A percentile compares a stretch with the other conserved stretches of the same genome.
Conservation (phyloP, 371 early-diverging fungal species). For the Mucor racemosus region DNA sequence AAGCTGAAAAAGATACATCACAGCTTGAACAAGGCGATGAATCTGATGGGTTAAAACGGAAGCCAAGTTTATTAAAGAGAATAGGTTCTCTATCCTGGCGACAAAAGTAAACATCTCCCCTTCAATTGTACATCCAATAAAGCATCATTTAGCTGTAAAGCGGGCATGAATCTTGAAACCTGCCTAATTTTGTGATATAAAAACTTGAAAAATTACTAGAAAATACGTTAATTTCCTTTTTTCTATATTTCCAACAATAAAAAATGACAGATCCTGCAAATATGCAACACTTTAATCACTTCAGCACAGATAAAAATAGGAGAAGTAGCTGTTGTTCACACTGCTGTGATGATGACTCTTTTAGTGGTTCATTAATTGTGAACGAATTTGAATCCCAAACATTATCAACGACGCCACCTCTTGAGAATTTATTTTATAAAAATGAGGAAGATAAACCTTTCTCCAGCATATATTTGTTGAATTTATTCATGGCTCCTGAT, state of each 20-base stretch:
- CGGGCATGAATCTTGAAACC: neutral
- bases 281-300: slow-evolving; percentile 9
- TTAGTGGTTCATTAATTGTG: neutral
- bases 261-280: neutral
- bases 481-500: slow-evolving; percentile 42
- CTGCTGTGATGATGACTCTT: neutral
- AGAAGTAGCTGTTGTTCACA: slow-evolving; percentile 18
- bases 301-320: neutral
- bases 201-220: neutral
- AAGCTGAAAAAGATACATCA: neutral
- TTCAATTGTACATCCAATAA: neutral
- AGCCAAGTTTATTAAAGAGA: slow-evolving; percentile 22
- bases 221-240: neutral
- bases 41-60: slow-evolving; percentile 5
- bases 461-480: slow-evolving; percentile 33
- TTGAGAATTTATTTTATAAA: slow-evolving; percentile 15
- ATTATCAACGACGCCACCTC: slow-evolving; percentile 15
- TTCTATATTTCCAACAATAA: neutral
- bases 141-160: neutral
- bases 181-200: slow-evolving; percentile 1
- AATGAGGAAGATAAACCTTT: slow-evolving; percentile 23
- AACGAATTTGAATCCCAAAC: slow-evolving; percentile 9
- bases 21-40: slow-evolving; percentile 5
- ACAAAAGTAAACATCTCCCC: slow-evolving; percentile 5
- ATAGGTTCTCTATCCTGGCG: slow-evolving; percentile 12